Evolutionary conservation across 179 eudicot species (phyloP).

Genomic region (Monotropa hypopitys): DNA sequence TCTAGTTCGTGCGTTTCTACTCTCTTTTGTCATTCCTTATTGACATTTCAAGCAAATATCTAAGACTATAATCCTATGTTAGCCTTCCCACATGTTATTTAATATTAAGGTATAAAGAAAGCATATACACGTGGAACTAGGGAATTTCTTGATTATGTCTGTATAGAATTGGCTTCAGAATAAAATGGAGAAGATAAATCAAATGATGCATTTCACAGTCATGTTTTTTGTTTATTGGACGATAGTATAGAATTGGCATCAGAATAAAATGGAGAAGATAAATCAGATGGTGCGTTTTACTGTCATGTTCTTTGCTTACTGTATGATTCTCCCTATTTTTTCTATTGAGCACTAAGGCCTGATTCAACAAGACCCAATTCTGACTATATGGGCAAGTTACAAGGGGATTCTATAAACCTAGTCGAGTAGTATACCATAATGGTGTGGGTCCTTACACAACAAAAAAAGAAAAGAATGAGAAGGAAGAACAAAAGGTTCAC

Average conservation of each 20-base stretch:
- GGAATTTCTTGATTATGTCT: neutral
- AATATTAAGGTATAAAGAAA: neutral
- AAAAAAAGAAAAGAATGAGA: neutral
- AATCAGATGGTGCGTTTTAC: neutral
- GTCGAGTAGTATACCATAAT: neutral
- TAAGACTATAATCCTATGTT: too few species aligned
- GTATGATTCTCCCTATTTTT: neutral
- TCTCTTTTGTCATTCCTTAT: too few species aligned
- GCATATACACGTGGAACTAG: neutral
- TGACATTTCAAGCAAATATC: too few species aligned
- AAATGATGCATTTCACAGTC: neutral
- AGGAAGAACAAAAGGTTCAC: neutral
- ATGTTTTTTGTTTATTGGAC: neutral
- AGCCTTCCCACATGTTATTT: neutral
- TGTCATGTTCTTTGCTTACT: neutral
- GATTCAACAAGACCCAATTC: neutral
- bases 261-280: neutral
- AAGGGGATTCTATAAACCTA: neutral
- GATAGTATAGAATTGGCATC: neutral
- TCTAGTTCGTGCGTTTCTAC: too few species aligned
- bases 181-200: neutral
- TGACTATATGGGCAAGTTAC: neutral
- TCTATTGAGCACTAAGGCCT: neutral
- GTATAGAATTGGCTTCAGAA: neutral
- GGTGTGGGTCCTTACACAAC: neutral